A percentile compares a stretch with the other conserved stretches of the same genome.
phyloP scores from a whole-genome alignment of 2,329 filamentous ascomycete species.

The Aspergillus fumigatiaffinis region DNA sequence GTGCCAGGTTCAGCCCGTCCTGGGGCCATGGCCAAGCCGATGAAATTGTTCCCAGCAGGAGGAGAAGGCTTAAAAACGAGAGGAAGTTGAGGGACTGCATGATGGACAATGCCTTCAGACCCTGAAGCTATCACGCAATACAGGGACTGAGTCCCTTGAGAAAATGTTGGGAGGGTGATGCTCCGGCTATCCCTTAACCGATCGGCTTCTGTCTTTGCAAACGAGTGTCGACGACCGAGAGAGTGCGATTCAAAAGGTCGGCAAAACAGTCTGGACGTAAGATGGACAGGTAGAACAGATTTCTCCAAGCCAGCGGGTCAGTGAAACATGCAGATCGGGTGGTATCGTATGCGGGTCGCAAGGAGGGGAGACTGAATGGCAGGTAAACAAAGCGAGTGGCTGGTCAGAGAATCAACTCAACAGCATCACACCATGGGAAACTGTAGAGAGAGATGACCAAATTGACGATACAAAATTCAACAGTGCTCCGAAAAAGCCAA shows the following conservation, averaged over 20 bases:
- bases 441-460: neutral
- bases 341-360: conserved; percentile 12
- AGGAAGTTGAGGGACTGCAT: conserved; percentile 33
- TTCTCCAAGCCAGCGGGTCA: conserved; percentile 9
- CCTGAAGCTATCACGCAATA: neutral
- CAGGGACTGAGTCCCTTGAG: neutral
- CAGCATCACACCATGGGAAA: neutral
- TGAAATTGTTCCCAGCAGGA: conserved; percentile 29
- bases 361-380: conserved; percentile 2
- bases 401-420: conserved; percentile 1
- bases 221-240: conserved; percentile 3
- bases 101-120: conserved; percentile 7
- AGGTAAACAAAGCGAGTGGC: conserved; percentile 24
- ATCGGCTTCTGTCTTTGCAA: neutral
- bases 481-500: neutral
- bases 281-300: conserved; percentile 1
- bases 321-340: conserved; percentile 19
- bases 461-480: neutral
- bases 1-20: conserved; percentile 13
- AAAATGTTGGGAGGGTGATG: neutral
- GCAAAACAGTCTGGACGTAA: neutral
- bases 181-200: neutral
- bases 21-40: conserved; percentile 27
- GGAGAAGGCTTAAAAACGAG: conserved; percentile 30
- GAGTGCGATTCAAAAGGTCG: neutral